A percentile compares a stretch with the other conserved stretches of the same genome.
phyloP scores from a whole-genome alignment of 306 rosid species.

The Cercis canadensis region DNA sequence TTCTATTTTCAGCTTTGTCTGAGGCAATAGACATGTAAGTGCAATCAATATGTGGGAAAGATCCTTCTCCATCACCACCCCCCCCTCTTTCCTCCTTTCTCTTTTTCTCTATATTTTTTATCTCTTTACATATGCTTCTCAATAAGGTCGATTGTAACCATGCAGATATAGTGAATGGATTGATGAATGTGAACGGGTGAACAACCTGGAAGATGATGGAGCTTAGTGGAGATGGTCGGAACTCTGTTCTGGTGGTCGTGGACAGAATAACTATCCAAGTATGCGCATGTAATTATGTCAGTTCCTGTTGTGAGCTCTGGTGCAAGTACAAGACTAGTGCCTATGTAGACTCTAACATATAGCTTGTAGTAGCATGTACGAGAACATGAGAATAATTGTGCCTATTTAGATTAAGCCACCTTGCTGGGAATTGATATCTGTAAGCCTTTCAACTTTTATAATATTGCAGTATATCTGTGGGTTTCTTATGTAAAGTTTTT shows the following conservation, averaged over 20 bases:
- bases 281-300: conserved; percentile 22
- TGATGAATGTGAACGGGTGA: conserved; percentile 91
- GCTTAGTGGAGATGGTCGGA: conserved; percentile 41
- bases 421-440: conserved; percentile 9
- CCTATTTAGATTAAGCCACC: conserved; percentile 15
- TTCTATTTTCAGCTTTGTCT: conserved; percentile 67
- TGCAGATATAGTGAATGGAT: conserved; percentile 96
- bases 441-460: neutral
- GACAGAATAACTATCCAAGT: conserved; percentile 12
- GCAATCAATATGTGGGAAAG: neutral
- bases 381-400: conserved; percentile 32
- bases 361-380: conserved; percentile 30
- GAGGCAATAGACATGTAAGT: conserved; percentile 93
- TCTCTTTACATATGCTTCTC: neutral
- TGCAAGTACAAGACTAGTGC: conserved; percentile 21
- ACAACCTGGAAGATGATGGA: conserved; percentile 77
- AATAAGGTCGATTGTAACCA: conserved; percentile 23
- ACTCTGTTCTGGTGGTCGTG: neutral
- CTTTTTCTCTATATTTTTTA: neutral
- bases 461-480: conserved; percentile 18
- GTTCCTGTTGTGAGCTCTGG: conserved; percentile 34
- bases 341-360: neutral
- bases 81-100: neutral
- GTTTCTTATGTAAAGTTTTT: conserved; percentile 15
- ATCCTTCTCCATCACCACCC: neutral